Conservation (phyloP, 495 filamentous ascomycete genomes). For the Friedmanniomyces simplex region DNA sequence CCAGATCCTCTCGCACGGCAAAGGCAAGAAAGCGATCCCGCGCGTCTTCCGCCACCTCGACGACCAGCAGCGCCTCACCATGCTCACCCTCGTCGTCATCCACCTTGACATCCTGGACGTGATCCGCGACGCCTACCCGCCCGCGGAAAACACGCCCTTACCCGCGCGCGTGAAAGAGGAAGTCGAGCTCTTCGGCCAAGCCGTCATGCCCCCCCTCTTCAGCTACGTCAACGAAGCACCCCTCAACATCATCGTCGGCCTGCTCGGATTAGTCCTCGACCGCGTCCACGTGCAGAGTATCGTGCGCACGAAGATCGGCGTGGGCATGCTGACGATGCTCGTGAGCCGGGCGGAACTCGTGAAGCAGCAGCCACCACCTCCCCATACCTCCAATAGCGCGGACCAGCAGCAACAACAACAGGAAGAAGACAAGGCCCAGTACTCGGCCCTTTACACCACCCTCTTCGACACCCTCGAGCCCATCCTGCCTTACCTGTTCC, state of each 20-base stretch:
- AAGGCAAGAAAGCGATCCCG: conserved; percentile 92
- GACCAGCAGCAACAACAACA: conserved; percentile 14
- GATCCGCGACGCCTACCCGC: conserved; percentile 63
- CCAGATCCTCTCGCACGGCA: conserved; percentile 82
- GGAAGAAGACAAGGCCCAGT: conserved; percentile 69
- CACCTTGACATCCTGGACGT: conserved; percentile 88
- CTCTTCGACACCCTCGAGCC: conserved; percentile 84
- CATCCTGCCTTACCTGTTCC: conserved; percentile 73
- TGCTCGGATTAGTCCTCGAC: conserved; percentile 72
- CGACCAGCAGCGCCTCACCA: conserved; percentile 81
- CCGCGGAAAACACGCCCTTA: conserved; percentile 49
- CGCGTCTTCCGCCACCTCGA: conserved; percentile 90
- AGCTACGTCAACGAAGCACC: conserved; percentile 82
- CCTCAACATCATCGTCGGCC: conserved; percentile 77
- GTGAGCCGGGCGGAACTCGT: conserved; percentile 87
- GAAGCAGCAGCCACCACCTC: conserved; percentile 49
- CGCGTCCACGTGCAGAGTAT: conserved; percentile 70
- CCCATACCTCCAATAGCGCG: neutral
- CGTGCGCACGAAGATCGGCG: conserved; percentile 71
- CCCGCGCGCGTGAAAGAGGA: conserved; percentile 70
- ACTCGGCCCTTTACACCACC: conserved; percentile 61
- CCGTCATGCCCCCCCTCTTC: conserved; percentile 83
- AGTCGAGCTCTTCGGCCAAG: conserved; percentile 75
- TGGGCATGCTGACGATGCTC: conserved; percentile 88
- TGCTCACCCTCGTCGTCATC: conserved; percentile 91